Evolutionary conservation across 768 basidiomycete genomes (phyloP).

Genomic region (Plicaturopsis crispa): DNA sequence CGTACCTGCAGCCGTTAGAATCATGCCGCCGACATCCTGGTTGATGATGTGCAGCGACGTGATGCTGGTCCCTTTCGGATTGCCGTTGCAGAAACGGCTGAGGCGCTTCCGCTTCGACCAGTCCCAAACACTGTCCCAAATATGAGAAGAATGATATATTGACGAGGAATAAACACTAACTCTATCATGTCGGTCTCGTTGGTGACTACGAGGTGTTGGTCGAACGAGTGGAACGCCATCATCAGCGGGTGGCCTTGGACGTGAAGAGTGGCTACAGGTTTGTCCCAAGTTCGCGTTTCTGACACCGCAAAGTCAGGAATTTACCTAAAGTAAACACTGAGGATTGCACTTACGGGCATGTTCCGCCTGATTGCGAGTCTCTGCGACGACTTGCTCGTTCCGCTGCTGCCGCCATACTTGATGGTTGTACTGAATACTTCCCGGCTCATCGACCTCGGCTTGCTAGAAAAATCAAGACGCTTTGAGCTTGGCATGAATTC

Average conservation of each 20-base stretch:
- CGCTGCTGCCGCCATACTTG: constrained; percentile 91
- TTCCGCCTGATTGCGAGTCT: constrained; percentile 64
- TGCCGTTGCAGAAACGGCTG: constrained; percentile 85
- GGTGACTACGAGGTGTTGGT: constrained; percentile 79
- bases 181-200: constrained; percentile 84
- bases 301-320: constrained; percentile 4
- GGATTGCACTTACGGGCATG: constrained; percentile 52
- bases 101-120: constrained; percentile 80
- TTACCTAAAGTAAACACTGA: constrained; percentile 1
- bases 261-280: constrained; percentile 59
- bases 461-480: constrained; percentile 42
- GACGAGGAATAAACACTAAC: constrained; percentile 30
- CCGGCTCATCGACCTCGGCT: constrained; percentile 93
- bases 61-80: constrained; percentile 72
- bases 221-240: constrained; percentile 88
- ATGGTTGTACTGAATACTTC: constrained; percentile 88
- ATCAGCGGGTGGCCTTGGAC: constrained; percentile 55
- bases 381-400: constrained; percentile 71
- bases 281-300: constrained; percentile 69
- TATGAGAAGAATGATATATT: constrained; percentile 1
- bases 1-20: constrained; percentile 81
- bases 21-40: constrained; percentile 88
- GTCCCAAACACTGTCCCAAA: constrained; percentile 73
- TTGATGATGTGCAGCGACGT: constrained; percentile 91
- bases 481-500: constrained; percentile 7